Base-by-base conservation (phyloP, 495 filamentous ascomycete genomes). In the Xylaria sp. region DNA sequence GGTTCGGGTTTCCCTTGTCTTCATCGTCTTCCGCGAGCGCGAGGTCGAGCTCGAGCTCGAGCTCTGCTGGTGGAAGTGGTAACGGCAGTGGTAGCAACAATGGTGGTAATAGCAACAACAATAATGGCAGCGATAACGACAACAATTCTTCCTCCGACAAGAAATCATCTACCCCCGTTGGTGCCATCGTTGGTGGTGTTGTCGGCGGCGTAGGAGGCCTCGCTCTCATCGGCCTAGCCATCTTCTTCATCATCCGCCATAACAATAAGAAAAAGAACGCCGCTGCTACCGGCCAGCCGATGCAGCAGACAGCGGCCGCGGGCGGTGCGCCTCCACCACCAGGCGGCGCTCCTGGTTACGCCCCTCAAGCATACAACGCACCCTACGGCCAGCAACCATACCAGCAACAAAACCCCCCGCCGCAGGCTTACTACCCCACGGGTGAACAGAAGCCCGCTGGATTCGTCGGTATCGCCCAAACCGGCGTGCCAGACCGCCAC, bases 161-260 rank as follows among this genome's bases (percentile, higher is more conserved):
- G 40, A 61, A 61, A 8, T 80, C 80, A 3, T 75, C 76, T n/a
- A 78, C 76, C 1, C 78, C 77, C 31, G 68, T 81, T 26, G 82
- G 81, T 19, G 79, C 84, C 59, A 84, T 88, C 52, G 82, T 81
- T 11, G 85, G 85, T 15, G 85, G 85, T 46, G 82, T 82, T 31
- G 79, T 87, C 8, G 85, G 85, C 41, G 85, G 84, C 26, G 75
- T 86, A 37, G 85, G 72, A 12, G 81, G 75, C 26, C 70, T 84
- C n/a, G 80, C 77, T 8, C 73, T 86, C n/a, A 74, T 82, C 66
- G 79, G 74, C 8, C 63, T 85, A 12, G 82, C 71, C 41, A 72
- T 81, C 50, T 74, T 81, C 70, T 81, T 82, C 73, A 52, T 85
- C 35, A 24, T 81, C 46, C 80, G 79, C 24, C 76, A 75, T 31